Evolutionary conservation across 768 basidiomycete species (phyloP), one percentile per base, ranked within the genome.

Genomic region (Saitozyma sp.): DNA sequence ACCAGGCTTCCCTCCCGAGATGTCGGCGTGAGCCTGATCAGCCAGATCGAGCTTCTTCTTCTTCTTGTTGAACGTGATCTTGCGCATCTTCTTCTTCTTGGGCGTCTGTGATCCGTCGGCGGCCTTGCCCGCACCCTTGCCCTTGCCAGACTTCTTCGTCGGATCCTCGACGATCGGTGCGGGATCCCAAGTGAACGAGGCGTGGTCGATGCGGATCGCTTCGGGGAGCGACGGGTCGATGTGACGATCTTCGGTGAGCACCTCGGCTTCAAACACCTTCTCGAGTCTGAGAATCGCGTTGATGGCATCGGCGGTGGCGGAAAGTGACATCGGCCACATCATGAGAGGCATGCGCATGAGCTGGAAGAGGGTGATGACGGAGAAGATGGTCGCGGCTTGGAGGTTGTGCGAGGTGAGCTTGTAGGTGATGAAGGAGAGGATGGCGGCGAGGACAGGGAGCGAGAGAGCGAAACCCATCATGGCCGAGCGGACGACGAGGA

Each of bases 171-270:
- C 67, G 20, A 73, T 49, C 8, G 79, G 78, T 0, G 88, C 85
- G 5, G 86, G 84, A 69, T 96, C 93, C 94, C 94, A 97, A 0
- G 86, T 86, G 80, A 95, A 95, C 10, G 86, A 84, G 6, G 86
- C 92, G 58, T 84, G 82, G 53, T 85, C 81, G 50, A 91, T 84
- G 59, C 84, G 83, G 57, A 96, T 70, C 1, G 91, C 94, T 40
- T 81, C 78, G n/a, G 85, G 82, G 38, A 89, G 75, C 13, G 82
- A 72, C 0, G 78, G 77, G 69, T 92, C 86, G 14, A 86, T 79
- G 6, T 81, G 70, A 56, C 85, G 83, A 0, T 83, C 84, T 52
- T 88, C 86, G 4, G 84, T 82, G 8, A 90, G 81, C 7, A 86
- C 81, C 75, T 97, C 93, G 1, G 92, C 91, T 56, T 88, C 87